Evolutionary conservation across 139 green algal genomes (phyloP).

Genomic region (Micractinium conductrix): DNA sequence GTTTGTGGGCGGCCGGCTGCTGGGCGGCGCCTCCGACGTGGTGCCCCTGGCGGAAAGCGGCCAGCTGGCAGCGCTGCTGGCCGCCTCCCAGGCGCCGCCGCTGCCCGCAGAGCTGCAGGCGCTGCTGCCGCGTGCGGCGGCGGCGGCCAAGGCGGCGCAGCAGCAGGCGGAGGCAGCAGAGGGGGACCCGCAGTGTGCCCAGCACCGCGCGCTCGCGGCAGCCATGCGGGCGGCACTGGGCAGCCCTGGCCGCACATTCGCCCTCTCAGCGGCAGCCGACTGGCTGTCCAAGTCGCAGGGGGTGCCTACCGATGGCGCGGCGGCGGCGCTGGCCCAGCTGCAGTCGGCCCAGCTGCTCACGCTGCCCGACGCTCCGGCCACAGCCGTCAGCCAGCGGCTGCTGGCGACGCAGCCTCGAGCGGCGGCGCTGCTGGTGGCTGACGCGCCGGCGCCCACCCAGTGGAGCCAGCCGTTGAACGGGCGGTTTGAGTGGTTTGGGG

Average conservation of each 20-base stretch:
- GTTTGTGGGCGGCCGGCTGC: constrained; percentile 70
- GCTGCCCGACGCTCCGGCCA: not conserved
- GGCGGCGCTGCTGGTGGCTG: constrained; percentile 32
- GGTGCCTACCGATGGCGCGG: not conserved
- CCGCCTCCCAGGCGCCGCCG: not conserved
- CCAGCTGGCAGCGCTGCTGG: constrained; percentile 49
- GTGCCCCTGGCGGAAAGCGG: constrained; percentile 45
- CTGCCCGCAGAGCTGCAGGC: constrained; percentile 16
- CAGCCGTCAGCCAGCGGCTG: not conserved
- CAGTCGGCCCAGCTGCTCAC: constrained; percentile 44
- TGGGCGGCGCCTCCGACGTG: constrained; percentile 84
- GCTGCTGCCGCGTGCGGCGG: not conserved
- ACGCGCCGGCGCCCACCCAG: not conserved
- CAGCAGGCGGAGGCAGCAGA: not conserved
- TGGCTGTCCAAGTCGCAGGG: constrained; percentile 27
- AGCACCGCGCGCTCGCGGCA: not conserved
- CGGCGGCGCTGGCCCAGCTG: constrained; percentile 22
- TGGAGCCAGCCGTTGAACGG: constrained; percentile 64
- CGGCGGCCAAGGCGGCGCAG: not conserved
- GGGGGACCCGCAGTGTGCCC: not conserved
- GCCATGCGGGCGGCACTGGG: not conserved
- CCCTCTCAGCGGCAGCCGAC: constrained; percentile 20
- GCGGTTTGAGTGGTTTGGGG: constrained; percentile 67
- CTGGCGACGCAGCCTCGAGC: not conserved
- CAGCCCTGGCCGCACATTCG: constrained; percentile 17